phyloP scores from a whole-genome alignment of 2,329 filamentous ascomycete species.

The Neonectria punicea region DNA sequence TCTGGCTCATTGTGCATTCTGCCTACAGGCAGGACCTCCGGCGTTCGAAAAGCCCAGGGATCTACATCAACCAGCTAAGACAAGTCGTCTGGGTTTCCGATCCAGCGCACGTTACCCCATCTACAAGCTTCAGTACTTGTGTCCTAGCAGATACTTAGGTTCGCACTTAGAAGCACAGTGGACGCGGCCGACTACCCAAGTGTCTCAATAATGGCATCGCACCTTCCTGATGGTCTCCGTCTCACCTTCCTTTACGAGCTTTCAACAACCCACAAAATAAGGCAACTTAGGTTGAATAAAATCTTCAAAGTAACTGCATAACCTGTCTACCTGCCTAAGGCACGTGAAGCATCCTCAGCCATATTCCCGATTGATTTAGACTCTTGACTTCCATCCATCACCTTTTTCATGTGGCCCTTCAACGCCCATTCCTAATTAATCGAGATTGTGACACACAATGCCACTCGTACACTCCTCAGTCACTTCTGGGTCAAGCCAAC shows the following conservation, averaged over 20 bases:
- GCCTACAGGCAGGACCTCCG: not conserved
- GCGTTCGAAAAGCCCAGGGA: not conserved
- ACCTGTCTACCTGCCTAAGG: not conserved
- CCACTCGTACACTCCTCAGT: conserved; percentile 19
- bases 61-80: not conserved
- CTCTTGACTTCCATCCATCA: not conserved
- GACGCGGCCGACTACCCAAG: not conserved
- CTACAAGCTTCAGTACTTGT: not conserved
- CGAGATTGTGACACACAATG: conserved; percentile 17
- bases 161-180: not conserved
- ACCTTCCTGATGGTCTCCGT: not conserved
- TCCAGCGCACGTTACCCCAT: not conserved
- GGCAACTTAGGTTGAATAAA: not conserved
- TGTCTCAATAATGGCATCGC: not conserved
- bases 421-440: not conserved
- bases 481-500: conserved; percentile 19
- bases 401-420: not conserved
- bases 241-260: not conserved
- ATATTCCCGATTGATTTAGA: not conserved
- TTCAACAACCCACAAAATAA: not conserved
- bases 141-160: not conserved
- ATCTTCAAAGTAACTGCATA: not conserved
- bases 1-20: not conserved
- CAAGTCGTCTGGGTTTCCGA: not conserved
- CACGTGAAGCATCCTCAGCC: not conserved